Evolutionary conservation across 75 land plant genomes (phyloP).

Genomic region (Pinus taeda): DNA sequence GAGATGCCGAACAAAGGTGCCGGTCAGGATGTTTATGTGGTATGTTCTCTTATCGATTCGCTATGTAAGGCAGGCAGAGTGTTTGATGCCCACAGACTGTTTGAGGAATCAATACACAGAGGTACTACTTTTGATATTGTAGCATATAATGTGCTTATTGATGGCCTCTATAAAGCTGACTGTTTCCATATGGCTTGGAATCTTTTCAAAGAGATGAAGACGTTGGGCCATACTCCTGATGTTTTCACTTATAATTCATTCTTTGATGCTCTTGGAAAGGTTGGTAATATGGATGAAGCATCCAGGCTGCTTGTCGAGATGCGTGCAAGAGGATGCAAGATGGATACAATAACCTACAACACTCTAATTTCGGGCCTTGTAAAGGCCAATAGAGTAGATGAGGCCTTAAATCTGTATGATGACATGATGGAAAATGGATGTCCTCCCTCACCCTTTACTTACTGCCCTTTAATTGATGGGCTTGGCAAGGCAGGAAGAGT

Average conservation of each 20-base stretch:
- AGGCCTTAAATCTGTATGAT: conserved; percentile 53
- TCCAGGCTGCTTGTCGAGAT: conserved; percentile 50
- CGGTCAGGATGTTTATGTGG: conserved; percentile 36
- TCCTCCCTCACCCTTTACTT: conserved; percentile 57
- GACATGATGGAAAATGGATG: conserved; percentile 50
- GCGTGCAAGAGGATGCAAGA: conserved; percentile 40
- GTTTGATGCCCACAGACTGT: conserved; percentile 39
- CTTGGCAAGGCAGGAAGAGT: conserved; percentile 40
- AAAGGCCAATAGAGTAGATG: conserved; percentile 29
- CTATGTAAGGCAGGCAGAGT: conserved; percentile 46
- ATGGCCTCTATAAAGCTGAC: conserved; percentile 38
- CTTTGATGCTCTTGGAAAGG: conserved; percentile 50
- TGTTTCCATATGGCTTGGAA: conserved; percentile 27
- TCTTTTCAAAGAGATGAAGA: conserved; percentile 54
- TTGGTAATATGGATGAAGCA: conserved; percentile 33
- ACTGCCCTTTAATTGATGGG: conserved; percentile 65
- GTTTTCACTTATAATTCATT: conserved; percentile 54
- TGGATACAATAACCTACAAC: conserved; percentile 50
- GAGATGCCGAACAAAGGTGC: conserved; percentile 22
- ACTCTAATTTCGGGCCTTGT: conserved; percentile 61
- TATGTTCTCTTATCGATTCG: conserved; percentile 40
- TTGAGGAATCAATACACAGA: conserved; percentile 41
- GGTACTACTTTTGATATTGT: conserved; percentile 27
- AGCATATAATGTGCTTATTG: conserved; percentile 45
- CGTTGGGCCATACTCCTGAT: conserved; percentile 40